Evolutionary conservation across 2,329 filamentous ascomycete species (phyloP), one percentile per base, ranked within the genome.

Genomic region (Colletotrichum musicola): DNA sequence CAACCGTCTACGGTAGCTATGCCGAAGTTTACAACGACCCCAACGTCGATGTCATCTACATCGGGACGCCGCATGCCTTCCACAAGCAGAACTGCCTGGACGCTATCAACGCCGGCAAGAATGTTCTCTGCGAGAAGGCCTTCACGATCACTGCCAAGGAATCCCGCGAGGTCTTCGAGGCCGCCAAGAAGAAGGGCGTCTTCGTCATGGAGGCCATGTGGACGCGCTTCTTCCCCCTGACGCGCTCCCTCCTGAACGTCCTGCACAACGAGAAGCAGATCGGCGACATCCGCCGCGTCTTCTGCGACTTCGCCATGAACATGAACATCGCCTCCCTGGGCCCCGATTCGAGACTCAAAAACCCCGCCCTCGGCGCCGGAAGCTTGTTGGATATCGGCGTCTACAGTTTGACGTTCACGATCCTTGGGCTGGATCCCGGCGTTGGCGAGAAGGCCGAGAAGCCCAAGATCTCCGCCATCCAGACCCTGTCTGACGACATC

Each of bases 191-290:
- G 46, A 81, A 81, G 68, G 79, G 80, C 5, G 78, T 84, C 4
- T 85, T 81, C 64, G 71, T 85, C 25, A 81, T 82, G 76, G 83
- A 84, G 71, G 83, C 82, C 9, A 80, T 84, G 79, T 84, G 82
- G 83, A 80, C 80, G 1, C 78, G 83, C 16, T 81, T 81, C 74
- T 81, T 77, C 35, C 81, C 83, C 0, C 72, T 84, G 1, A 74
- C 80, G 3, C 73, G 72, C 18, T 74, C 75, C 4, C 67, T 84
- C 0, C 75, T 76, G 54, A 72, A 74, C 14, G 51, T 82, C 1
- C 58, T 84, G 0, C 78, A 83, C 62, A 74, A 78, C 16, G 78
- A 84, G 10, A 79, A 79, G 55, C 75, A 71, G 4, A 77, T 84
- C 40, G 82, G 83, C 3, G 75, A 79, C 1, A 75, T 84, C 1